phyloP scores from a whole-genome alignment of 345 rosid species.

The Capsella bursapastoris region DNA sequence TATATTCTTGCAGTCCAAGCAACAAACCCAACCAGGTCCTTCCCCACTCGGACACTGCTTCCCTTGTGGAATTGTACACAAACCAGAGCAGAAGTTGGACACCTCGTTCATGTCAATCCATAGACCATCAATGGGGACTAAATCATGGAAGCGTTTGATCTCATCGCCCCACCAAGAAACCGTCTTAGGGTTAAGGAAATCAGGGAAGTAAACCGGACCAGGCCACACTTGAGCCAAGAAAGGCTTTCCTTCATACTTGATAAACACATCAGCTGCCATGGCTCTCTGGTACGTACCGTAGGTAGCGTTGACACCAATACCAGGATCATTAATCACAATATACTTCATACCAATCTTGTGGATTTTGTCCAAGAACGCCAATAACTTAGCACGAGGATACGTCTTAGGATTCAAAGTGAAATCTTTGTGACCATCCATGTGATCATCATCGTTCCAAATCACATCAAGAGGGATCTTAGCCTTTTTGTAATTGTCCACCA shows the following conservation, averaged over 20 bases:
- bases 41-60: conserved; percentile 74
- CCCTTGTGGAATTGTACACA: conserved; percentile 71
- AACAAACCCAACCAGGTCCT: conserved; percentile 96
- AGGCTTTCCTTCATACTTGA: conserved; percentile 85
- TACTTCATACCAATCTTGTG: conserved; percentile 93
- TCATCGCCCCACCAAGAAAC: conserved; percentile 96
- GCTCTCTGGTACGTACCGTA: conserved; percentile 86
- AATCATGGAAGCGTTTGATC: conserved; percentile 80
- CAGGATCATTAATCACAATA: conserved; percentile 79
- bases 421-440: conserved; percentile 95
- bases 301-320: conserved; percentile 73
- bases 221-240: conserved; percentile 99
- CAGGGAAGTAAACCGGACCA: conserved; percentile 94
- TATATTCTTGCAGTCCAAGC: conserved; percentile 97
- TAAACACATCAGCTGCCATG: conserved; percentile 81
- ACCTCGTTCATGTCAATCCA: conserved; percentile 99
- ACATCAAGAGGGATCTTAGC: conserved; percentile 93
- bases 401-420: conserved; percentile 72
- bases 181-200: conserved; percentile 92
- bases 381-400: conserved; percentile 79
- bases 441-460: conserved; percentile 97
- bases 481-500: conserved; percentile 80
- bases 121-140: conserved; percentile 87
- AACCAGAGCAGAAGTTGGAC: conserved; percentile 86
- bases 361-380: conserved; percentile 81